A percentile compares a stretch with the other conserved stretches of the same genome.
Conservation (phyloP, 176 grass and related monocot genomes). For the Eremochloa ophiuroides region DNA sequence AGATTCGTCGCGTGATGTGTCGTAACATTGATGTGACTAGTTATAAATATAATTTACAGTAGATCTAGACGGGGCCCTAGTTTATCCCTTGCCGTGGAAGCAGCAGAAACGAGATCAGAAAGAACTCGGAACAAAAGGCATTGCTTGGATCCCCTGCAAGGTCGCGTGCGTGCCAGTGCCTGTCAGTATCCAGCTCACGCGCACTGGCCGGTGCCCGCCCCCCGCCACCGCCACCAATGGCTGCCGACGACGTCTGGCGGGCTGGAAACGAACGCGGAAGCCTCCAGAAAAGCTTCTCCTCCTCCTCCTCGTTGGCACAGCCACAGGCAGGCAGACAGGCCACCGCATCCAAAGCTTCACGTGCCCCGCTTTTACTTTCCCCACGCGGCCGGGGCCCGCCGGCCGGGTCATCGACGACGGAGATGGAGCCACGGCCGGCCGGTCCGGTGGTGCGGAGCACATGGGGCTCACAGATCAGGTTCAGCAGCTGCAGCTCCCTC, state of each 20-base stretch:
- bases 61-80: no score
- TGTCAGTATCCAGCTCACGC: conserved; percentile 38
- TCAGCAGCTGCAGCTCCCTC: not conserved
- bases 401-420: not conserved
- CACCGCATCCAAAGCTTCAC: conserved; percentile 27
- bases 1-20: no score
- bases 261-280: not conserved
- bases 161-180: not conserved
- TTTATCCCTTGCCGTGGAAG: conserved; percentile 19
- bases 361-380: conserved; percentile 34
- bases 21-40: no score
- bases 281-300: not conserved
- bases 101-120: not conserved
- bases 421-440: not conserved
- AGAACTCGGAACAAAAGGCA: not conserved
- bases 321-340: no score
- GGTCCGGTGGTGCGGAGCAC: conserved; percentile 14
- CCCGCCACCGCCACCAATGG: not conserved
- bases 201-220: not conserved
- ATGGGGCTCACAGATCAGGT: not conserved
- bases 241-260: not conserved
- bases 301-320: not conserved
- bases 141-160: conserved; percentile 65
- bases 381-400: not conserved
- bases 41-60: no score